Evolutionary conservation across 2,329 filamentous ascomycete species (phyloP).

Genomic region (Cercospora citrullina): DNA sequence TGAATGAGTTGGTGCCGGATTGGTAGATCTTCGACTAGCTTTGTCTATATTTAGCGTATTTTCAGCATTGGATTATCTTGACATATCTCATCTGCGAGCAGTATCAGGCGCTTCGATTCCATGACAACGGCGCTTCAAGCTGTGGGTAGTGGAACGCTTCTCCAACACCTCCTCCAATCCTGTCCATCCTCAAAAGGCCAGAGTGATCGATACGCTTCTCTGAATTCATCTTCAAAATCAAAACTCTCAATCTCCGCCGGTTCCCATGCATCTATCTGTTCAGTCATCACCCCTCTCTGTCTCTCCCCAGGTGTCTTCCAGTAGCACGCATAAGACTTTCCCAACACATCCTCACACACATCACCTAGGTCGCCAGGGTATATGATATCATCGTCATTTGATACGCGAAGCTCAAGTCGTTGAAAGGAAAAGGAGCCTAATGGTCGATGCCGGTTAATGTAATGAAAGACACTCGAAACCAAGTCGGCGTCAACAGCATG

Average conservation of each 20-base stretch:
- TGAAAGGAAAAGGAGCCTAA: neutral
- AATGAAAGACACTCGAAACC: neutral
- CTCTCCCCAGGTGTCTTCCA: neutral
- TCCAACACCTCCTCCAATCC: neutral
- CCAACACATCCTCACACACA: neutral
- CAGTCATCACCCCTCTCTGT: neutral
- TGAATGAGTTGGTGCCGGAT: conserved; percentile 53
- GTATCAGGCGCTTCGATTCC: too few species aligned
- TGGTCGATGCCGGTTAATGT: neutral
- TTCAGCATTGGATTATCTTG: too few species aligned
- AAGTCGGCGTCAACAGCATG: neutral
- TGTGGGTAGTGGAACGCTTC: neutral
- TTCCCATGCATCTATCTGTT: neutral
- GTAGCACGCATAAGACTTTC: neutral
- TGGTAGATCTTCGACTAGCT: conserved; percentile 35
- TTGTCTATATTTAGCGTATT: too few species aligned
- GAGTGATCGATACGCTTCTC: neutral
- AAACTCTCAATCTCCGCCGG: neutral
- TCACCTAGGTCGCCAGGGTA: neutral
- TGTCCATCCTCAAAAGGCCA: neutral
- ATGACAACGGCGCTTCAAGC: too few species aligned
- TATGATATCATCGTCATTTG: neutral
- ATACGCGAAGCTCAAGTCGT: neutral
- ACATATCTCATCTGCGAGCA: too few species aligned
- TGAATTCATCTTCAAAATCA: neutral